phyloP scores from a whole-genome alignment of 345 rosid species.

The Sonneratia alba region DNA sequence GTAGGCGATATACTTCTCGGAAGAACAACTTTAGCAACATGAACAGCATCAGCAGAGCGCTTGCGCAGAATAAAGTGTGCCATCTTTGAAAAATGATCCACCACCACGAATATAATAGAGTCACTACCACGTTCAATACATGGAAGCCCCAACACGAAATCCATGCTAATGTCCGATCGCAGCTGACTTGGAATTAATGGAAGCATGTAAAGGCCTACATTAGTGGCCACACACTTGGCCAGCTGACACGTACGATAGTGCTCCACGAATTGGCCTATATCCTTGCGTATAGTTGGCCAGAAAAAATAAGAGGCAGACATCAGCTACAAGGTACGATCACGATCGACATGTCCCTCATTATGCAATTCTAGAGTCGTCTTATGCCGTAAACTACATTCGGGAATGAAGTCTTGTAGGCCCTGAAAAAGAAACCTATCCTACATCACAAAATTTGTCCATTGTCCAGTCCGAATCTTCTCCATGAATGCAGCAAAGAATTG shows the following conservation, averaged over 20 bases:
- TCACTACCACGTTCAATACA: not conserved
- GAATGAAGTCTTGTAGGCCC: not conserved
- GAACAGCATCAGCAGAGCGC: not conserved
- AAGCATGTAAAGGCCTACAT: slow-evolving; percentile 1
- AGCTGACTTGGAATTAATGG: not conserved
- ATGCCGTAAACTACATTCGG: not conserved
- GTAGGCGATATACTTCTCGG: not conserved
- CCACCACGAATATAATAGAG: not conserved
- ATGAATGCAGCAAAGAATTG: too few species aligned
- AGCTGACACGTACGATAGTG: not conserved
- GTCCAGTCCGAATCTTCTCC: not conserved
- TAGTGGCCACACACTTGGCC: not conserved
- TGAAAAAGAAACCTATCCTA: not conserved
- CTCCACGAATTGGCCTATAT: not conserved
- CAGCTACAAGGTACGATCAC: not conserved
- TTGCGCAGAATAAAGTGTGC: not conserved
- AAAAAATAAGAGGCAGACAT: not conserved
- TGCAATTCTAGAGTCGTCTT: not conserved
- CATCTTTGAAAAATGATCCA: slow-evolving; percentile 1
- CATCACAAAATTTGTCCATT: not conserved
- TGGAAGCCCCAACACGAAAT: not conserved
- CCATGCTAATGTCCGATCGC: not conserved
- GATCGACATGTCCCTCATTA: not conserved
- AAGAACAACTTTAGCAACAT: not conserved
- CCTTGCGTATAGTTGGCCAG: not conserved